Percentiles rank a stretch among this genome's conserved stretches.
Evolutionary conservation across 768 basidiomycete species (phyloP).

Genomic region (Lentinus brumalis): DNA sequence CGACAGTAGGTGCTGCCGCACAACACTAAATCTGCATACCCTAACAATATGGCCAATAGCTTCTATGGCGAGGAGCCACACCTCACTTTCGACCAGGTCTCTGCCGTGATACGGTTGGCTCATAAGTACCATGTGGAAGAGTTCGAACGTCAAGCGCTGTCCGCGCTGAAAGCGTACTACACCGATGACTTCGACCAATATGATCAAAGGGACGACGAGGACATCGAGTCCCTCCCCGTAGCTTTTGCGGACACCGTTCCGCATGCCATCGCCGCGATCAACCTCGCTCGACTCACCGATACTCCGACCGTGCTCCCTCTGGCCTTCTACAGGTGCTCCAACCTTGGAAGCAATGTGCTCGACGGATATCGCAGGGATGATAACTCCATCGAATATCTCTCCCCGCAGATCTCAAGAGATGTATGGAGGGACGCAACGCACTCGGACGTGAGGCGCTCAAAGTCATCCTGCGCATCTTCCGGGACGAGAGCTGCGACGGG

Average conservation of each 20-base stretch:
- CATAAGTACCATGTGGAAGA: conserved; percentile 3
- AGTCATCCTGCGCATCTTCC: too few species aligned
- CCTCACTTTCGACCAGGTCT: neutral
- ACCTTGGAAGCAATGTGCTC: neutral
- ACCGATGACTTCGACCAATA: neutral
- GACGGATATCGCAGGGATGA: neutral
- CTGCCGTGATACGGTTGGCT: neutral
- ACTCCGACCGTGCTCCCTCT: conserved; percentile 1
- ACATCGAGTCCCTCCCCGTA: too few species aligned
- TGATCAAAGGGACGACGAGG: too few species aligned
- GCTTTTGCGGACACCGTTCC: neutral
- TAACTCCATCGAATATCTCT: neutral
- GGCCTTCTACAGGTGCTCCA: conserved; percentile 5
- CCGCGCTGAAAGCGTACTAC: neutral
- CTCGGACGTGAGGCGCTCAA: neutral
- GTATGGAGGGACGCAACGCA: neutral
- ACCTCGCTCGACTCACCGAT: conserved; percentile 9
- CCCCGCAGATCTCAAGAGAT: neutral
- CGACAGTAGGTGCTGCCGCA: too few species aligned
- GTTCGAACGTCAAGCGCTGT: neutral
- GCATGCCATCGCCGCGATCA: neutral
- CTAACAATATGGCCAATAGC: neutral
- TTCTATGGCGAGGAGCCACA: neutral
- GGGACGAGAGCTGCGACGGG: too few species aligned
- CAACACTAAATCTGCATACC: too few species aligned